Base-by-base conservation (phyloP, 139 green algal genomes). In the Diplosphaera chodatii region DNA sequence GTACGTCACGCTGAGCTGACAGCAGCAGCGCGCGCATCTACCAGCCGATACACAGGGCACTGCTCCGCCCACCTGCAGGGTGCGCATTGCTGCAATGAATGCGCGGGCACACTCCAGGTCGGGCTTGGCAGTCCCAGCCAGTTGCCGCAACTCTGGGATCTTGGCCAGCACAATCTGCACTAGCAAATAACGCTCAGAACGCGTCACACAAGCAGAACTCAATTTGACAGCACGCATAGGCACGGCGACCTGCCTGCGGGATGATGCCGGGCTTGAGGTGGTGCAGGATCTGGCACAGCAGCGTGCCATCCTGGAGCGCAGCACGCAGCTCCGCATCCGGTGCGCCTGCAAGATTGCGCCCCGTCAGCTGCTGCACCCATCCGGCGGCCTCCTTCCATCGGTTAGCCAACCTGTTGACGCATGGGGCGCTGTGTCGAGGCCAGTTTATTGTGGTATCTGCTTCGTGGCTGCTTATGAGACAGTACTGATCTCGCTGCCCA, bases 221-320 rank as follows among this genome's bases (percentile, higher is more conserved):
- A n/a, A n/a, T n/a, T n/a, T n/a, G n/a, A n/a, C n/a, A n/a, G n/a
- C n/a, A n/a, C n/a, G n/a, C n/a, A n/a, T n/a, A n/a, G n/a, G n/a
- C n/a, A n/a, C n/a, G n/a, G n/a, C n/a, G n/a, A n/a, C n/a, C n/a
- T n/a, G 81, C 80, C 77, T 68, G 65, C 22, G 63, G 27, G 23
- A 85, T 40, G 15, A 59, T 70, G 68, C 78, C 80, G 2, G 78
- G 82, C 18, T 56, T 70, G 18, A 91, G 40, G 10, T 66, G 64
- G 64, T 91, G 89, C 4, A 85, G 67, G 0, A 85, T 33, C 29
- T 77, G 66, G 80, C 88, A 92, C 15, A 93, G 78, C n/a, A 87
- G 62, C 21, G 85, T 68, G 25, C 85, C 87, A 70, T 90, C 85
- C 4, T 75, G 59, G 28, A 93, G 81, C 0, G 76, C 74, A 1